Conservation (phyloP, 441 rosid genomes). For the Gossypium lobatum region DNA sequence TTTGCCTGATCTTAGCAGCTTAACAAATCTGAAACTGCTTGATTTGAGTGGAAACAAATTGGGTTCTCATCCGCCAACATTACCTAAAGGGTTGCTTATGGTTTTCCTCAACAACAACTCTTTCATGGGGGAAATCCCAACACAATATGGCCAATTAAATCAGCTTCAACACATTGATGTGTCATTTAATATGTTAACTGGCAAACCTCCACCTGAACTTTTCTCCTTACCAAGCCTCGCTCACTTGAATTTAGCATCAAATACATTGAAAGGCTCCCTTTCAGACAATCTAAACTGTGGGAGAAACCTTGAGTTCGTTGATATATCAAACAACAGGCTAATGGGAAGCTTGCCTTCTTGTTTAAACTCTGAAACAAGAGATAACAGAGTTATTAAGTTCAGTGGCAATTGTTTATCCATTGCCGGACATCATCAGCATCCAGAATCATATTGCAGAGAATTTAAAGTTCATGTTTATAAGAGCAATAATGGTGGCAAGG, state of each 20-base stretch:
- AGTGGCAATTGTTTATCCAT: constrained; percentile 71
- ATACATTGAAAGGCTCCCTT: constrained; percentile 59
- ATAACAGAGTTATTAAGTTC: constrained; percentile 44
- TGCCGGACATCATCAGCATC: constrained; percentile 50
- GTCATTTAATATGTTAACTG: constrained; percentile 62
- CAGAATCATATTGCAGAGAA: constrained; percentile 49
- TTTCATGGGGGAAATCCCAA: constrained; percentile 68
- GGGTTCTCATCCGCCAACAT: constrained; percentile 53
- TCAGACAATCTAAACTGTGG: constrained; percentile 52
- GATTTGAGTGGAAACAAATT: constrained; percentile 78
- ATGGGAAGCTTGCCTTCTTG: constrained; percentile 68
- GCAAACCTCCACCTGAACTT: constrained; percentile 56
- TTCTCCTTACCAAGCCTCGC: constrained; percentile 79
- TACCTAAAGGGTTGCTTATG: constrained; percentile 65
- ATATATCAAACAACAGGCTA: constrained; percentile 74
- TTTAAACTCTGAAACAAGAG: constrained; percentile 46
- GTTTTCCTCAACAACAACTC: constrained; percentile 68
- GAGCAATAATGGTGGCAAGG: constrained; percentile 6
- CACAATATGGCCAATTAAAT: constrained; percentile 42
- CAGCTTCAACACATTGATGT: constrained; percentile 87
- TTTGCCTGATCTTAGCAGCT: constrained; percentile 67
- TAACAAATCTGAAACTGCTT: constrained; percentile 55
- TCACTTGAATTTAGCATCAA: constrained; percentile 78
- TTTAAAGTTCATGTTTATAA: constrained; percentile 21
- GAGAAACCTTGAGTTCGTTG: constrained; percentile 72